Evolutionary conservation across 1,139 yeast species (phyloP).

Genomic region (Suhomyces bolitotheri): DNA sequence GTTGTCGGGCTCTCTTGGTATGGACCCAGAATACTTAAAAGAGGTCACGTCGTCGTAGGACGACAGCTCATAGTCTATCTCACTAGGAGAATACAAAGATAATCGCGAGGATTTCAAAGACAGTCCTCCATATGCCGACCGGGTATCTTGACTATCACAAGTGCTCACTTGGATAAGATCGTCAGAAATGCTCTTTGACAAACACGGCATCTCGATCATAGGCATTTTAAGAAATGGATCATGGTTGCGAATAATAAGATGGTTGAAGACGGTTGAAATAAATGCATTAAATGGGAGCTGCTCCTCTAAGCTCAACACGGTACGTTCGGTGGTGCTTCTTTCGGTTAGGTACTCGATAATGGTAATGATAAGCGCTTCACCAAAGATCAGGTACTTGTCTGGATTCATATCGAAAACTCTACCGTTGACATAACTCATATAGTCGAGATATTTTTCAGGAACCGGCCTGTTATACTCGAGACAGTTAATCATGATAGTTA

Average conservation of each 20-base stretch:
- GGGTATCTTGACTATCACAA: slow-evolving; percentile 1
- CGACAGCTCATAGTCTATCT: slow-evolving; percentile 4
- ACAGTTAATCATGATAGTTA: slow-evolving; percentile 20
- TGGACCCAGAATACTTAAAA: not conserved
- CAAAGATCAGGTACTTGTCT: slow-evolving; percentile 20
- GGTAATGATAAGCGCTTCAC: slow-evolving; percentile 24
- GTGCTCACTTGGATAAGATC: slow-evolving; percentile 1
- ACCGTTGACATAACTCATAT: slow-evolving; percentile 20
- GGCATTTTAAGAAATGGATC: slow-evolving; percentile 7
- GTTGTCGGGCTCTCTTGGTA: slow-evolving; percentile 3
- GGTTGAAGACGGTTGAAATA: slow-evolving; percentile 19
- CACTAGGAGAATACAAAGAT: slow-evolving; percentile 13
- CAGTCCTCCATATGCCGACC: slow-evolving; percentile 9
- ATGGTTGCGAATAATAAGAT: slow-evolving; percentile 14
- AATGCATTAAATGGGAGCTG: slow-evolving; percentile 14
- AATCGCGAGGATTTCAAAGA: slow-evolving; percentile 15
- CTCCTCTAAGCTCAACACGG: slow-evolving; percentile 10
- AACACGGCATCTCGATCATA: not conserved
- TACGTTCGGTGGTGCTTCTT: not conserved
- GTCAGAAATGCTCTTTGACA: not conserved
- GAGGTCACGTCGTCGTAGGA: slow-evolving; percentile 1
- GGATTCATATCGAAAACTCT: slow-evolving; percentile 23
- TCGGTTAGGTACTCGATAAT: slow-evolving; percentile 16
- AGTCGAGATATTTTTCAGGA: slow-evolving; percentile 16
- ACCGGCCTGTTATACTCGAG: slow-evolving; percentile 18